Evolutionary conservation across 352 stramenopile species (phyloP).

Genomic region (Phytophthora sojae): DNA sequence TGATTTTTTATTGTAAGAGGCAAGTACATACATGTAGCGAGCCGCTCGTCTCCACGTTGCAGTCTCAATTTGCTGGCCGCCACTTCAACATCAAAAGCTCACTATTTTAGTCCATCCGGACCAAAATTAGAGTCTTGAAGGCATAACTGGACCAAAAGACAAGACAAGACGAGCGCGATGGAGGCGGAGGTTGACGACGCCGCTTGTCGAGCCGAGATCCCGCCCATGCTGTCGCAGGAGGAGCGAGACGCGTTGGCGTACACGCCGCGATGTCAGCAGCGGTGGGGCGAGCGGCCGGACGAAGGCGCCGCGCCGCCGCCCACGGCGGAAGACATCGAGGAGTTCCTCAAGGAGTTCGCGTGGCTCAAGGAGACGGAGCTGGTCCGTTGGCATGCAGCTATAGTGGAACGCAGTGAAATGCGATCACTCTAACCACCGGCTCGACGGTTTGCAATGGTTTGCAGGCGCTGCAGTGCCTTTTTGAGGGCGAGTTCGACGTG

Average conservation of each 20-base stretch:
- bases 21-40: too few relatives aligned
- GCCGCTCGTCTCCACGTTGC: too few relatives aligned
- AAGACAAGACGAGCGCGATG: conserved; percentile 5
- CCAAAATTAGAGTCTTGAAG: conserved; percentile 16
- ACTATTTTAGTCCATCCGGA: conserved; percentile 4
- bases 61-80: not conserved
- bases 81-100: not conserved
- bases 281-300: conserved; percentile 42
- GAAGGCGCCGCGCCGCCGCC: conserved; percentile 25
- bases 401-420: not conserved
- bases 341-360: conserved; percentile 60
- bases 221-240: conserved; percentile 45
- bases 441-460: conserved; percentile 2
- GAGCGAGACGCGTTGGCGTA: conserved; percentile 31
- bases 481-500: conserved; percentile 62
- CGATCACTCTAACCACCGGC: not conserved
- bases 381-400: conserved; percentile 37
- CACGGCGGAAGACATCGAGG: conserved; percentile 46
- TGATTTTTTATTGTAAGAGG: too few relatives aligned
- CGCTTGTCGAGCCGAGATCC: conserved; percentile 64
- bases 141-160: conserved; percentile 7
- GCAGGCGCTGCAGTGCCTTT: conserved; percentile 70
- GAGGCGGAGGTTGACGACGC: conserved; percentile 23
- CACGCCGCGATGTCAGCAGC: conserved; percentile 41
- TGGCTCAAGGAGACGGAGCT: conserved; percentile 63